A percentile compares a stretch with the other conserved stretches of the same genome.
These are phyloP conservation scores for Venturia carpophila DNA, from an alignment of 2,329 filamentous ascomycete species.

Conservation along the genomic window DNA sequence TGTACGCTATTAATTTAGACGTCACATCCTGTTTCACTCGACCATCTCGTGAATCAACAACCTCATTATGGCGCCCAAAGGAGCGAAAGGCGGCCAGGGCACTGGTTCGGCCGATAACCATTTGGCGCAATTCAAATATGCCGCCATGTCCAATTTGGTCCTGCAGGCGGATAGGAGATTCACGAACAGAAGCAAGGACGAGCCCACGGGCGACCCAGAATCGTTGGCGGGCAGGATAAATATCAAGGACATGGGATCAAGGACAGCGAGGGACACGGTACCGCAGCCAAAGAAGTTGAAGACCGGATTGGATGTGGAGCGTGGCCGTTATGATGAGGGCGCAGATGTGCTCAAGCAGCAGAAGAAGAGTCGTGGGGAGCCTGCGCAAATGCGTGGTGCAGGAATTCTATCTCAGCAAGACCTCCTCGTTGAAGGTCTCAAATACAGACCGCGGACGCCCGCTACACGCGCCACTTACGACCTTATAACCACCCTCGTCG, in stretches of 20 bases:
- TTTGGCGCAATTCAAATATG: slow-evolving; percentile 98
- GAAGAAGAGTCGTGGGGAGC: slow-evolving; percentile 45
- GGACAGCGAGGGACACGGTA: slow-evolving; percentile 69
- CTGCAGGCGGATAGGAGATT: slow-evolving; percentile 98
- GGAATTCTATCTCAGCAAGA: slow-evolving; percentile 80
- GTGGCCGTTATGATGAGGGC: slow-evolving; percentile 66
- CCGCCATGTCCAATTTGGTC: slow-evolving; percentile 99
- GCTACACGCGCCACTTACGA: slow-evolving; percentile 91
- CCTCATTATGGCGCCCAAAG: slow-evolving; percentile 16
- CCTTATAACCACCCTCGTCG: slow-evolving; percentile 84
- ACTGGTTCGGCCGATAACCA: slow-evolving; percentile 35
- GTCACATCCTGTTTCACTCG: background rate
- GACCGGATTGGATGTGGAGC: slow-evolving; percentile 59
- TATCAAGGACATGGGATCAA: slow-evolving; percentile 87
- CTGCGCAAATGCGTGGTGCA: slow-evolving; percentile 61
- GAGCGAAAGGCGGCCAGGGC: slow-evolving; percentile 17
- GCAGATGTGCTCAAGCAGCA: slow-evolving; percentile 76
- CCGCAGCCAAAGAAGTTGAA: slow-evolving; percentile 71
- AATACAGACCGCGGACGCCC: slow-evolving; percentile 83
- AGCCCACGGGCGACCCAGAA: slow-evolving; percentile 94
- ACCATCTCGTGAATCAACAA: slow-evolving; percentile 3
- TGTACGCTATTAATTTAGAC: background rate
- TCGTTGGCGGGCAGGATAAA: slow-evolving; percentile 90
- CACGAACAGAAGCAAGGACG: slow-evolving; percentile 83
- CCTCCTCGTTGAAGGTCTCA: slow-evolving; percentile 80